These are phyloP conservation scores for Trichosphaerium sp. DNA, from an alignment of 78 protist genomes.

Conservation along the genomic window DNA sequence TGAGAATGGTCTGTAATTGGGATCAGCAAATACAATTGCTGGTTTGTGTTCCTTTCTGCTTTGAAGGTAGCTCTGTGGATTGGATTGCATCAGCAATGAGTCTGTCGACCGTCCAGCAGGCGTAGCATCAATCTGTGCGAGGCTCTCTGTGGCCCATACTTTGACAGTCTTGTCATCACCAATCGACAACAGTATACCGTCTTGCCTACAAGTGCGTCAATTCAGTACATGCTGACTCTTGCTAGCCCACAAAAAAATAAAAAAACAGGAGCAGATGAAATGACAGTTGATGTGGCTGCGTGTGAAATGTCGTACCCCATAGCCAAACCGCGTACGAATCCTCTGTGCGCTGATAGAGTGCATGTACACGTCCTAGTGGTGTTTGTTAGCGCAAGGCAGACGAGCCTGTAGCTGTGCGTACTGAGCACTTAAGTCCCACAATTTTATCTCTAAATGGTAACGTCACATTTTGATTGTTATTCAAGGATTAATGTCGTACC, in stretches of 20 bases:
- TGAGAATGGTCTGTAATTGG: not conserved
- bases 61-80: not conserved
- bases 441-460: not conserved
- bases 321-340: constrained; percentile 70
- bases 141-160: constrained; percentile 27
- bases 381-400: not conserved
- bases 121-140: not conserved
- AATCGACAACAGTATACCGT: constrained; percentile 20
- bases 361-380: not conserved
- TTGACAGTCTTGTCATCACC: constrained; percentile 75
- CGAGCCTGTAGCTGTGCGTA: not conserved
- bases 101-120: not conserved
- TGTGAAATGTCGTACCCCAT: constrained; percentile 35
- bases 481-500: not conserved
- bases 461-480: not conserved
- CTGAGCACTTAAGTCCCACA: not conserved
- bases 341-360: constrained; percentile 44
- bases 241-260: no score
- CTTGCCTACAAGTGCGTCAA: no score
- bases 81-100: not conserved
- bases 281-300: no score
- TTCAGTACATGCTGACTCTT: no score
- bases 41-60: not conserved
- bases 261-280: no score
- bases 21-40: not conserved